Evolutionary conservation across 2,329 filamentous ascomycete species (phyloP).

Genomic region (Fusarium lyarnte): DNA sequence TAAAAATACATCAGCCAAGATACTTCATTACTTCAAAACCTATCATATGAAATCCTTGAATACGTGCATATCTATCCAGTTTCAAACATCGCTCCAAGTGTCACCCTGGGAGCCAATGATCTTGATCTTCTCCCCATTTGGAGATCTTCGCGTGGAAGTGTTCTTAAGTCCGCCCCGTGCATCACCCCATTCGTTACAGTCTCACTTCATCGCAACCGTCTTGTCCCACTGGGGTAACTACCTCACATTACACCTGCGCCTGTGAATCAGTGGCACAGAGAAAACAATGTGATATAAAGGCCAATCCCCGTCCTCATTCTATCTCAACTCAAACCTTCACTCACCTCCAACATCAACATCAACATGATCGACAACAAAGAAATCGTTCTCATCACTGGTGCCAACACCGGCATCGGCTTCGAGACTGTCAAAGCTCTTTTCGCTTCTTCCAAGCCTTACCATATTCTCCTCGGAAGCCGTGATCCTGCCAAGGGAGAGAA

Average conservation of each 20-base stretch:
- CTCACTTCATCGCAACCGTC: not conserved
- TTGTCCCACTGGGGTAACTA: not conserved
- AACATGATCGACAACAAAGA: conserved; percentile 41
- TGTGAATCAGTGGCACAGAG: conserved; percentile 2
- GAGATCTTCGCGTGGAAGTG: not conserved
- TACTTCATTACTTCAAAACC: not conserved
- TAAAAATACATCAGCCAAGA: not conserved
- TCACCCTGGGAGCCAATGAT: not conserved
- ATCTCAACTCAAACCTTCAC: not conserved
- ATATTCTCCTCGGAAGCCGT: conserved; percentile 65
- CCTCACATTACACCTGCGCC: not conserved
- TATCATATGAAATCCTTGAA: not conserved
- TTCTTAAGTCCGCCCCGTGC: conserved; percentile 13
- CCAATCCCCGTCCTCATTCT: not conserved
- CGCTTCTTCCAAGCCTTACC: conserved; percentile 58
- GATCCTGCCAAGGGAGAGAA: conserved; percentile 59
- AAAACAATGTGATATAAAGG: not conserved
- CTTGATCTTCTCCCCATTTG: not conserved
- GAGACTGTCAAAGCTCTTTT: conserved; percentile 65
- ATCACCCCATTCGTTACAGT: not conserved
- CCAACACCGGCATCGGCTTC: conserved; percentile 69
- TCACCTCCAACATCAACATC: not conserved
- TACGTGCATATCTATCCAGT: not conserved
- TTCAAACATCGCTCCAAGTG: not conserved
- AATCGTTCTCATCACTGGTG: conserved; percentile 68